Evolutionary conservation across 2,329 filamentous ascomycete genomes (phyloP), one percentile per base, ranked within the genome.

Genomic region (Penicillium sclerotiorum): DNA sequence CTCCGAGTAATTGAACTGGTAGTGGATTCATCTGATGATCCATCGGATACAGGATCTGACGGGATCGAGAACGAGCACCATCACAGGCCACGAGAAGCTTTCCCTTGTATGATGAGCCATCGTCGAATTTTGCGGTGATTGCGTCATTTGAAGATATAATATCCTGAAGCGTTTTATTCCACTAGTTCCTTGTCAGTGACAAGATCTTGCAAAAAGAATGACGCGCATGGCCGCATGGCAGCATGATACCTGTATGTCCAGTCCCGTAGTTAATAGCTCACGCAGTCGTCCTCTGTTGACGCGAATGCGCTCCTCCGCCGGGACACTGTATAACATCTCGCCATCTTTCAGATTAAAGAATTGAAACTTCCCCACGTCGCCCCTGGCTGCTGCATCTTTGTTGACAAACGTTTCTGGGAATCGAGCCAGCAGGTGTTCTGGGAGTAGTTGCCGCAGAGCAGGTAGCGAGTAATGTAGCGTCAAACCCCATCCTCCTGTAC

Each of bases 401-500:
- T 82, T 79, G 36, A 86, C 79, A 58, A 80, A 81, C 0, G 78
- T 73, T 39, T 79, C 76, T 1, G 76, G 72, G 2, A 84, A 64
- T 0, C 73, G 72, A 2, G 62, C 60, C 3, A 76, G 62, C 6
- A 84, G 64, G 11, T 77, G 66, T 0, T 72, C 61, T 0, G 82
- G 79, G 22, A 86, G 69, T 18, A 85, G 70, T 7, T 71, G 62
- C 37, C 77, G 72, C 33, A 86, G 69, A 1, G 73, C 74, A 0
- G 78, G 73, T 8, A 85, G 73, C 4, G 80, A 81, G 83, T 83
- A 87, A 61, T 86, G 81, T 49, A 87, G 70, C 0, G 83, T 86
- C 49, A 87, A 70, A 3, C 82, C 84, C 85, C 83, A 87, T 53
- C 84, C 83, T 4, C 75, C 70, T 17, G 69, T 79, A 25, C 76